Evolutionary conservation across 768 basidiomycete genomes (phyloP).

Genomic region (Lactarius trivialis): DNA sequence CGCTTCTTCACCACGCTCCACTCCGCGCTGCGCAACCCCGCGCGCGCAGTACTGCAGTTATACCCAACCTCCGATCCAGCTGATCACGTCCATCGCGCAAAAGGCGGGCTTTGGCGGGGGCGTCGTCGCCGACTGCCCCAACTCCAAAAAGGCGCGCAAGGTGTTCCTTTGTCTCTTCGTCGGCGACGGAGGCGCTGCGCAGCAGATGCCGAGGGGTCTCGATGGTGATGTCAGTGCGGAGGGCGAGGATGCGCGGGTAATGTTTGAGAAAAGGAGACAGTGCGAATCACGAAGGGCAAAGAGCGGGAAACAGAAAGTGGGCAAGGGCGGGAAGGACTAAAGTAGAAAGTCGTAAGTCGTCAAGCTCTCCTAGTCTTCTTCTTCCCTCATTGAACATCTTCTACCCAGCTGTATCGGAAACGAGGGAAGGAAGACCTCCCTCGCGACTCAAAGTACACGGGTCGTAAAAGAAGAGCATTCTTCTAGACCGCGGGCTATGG

Average conservation of each 20-base stretch:
- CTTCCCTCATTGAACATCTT: constrained; percentile 6
- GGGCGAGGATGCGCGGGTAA: constrained; percentile 47
- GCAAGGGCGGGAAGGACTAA: constrained; percentile 68
- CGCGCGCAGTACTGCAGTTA: constrained; percentile 85
- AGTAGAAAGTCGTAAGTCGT: constrained; percentile 83
- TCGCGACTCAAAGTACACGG: too few relatives aligned
- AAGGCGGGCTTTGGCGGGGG: constrained; percentile 96
- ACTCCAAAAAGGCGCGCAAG: constrained; percentile 87
- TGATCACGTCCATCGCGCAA: constrained; percentile 90
- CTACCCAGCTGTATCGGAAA: constrained; percentile 64
- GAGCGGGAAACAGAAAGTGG: constrained; percentile 61
- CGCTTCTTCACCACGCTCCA: constrained; percentile 93
- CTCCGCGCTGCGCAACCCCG: constrained; percentile 77
- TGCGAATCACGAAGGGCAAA: constrained; percentile 51
- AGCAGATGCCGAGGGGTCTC: constrained; percentile 67
- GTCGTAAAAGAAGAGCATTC: too few relatives aligned
- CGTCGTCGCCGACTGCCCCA: constrained; percentile 92
- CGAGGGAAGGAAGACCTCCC: constrained; percentile 81
- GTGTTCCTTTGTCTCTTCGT: constrained; percentile 92
- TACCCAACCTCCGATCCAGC: constrained; percentile 89
- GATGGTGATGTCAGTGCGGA: constrained; percentile 53
- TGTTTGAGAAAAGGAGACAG: constrained; percentile 76
- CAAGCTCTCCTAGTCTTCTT: background rate
- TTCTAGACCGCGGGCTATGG: too few relatives aligned
- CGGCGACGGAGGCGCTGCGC: constrained; percentile 60